phyloP scores from a whole-genome alignment of 306 rosid genomes.

The Vicia sativa region DNA sequence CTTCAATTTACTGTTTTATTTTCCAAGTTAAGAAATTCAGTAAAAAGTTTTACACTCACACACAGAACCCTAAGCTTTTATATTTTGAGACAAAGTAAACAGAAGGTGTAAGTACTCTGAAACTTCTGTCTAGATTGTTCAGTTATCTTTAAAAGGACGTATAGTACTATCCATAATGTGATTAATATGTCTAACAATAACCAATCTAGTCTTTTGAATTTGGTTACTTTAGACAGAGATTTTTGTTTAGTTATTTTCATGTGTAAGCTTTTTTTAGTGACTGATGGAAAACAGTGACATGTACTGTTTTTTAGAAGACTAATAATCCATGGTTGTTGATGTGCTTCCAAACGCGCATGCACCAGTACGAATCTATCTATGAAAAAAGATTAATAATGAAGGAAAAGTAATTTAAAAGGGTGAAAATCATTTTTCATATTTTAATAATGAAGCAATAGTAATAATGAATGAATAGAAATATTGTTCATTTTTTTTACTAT shows the following conservation, averaged over 20 bases:
- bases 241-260: constrained; percentile 32
- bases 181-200: constrained; percentile 7
- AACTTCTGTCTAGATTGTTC: constrained; percentile 21
- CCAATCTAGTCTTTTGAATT: constrained; percentile 8
- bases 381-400: constrained; percentile 1
- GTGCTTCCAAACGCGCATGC: constrained; percentile 32
- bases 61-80: constrained; percentile 27
- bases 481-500: too few species aligned
- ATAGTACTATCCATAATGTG: constrained; percentile 17
- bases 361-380: constrained; percentile 25
- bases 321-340: constrained; percentile 15
- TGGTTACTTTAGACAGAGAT: constrained; percentile 26
- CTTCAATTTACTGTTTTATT: constrained; percentile 7
- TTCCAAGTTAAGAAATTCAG: constrained; percentile 3
- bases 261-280: constrained; percentile 13
- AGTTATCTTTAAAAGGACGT: constrained; percentile 33
- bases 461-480: too few species aligned
- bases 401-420: background rate
- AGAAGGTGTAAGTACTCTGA: constrained; percentile 41
- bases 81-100: constrained; percentile 34
- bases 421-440: too few species aligned
- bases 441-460: too few species aligned
- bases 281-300: constrained; percentile 5
- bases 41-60: constrained; percentile 16
- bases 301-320: constrained; percentile 20